Conservation (phyloP, 352 stramenopile species). For the Phytophthora boehmeriae region DNA sequence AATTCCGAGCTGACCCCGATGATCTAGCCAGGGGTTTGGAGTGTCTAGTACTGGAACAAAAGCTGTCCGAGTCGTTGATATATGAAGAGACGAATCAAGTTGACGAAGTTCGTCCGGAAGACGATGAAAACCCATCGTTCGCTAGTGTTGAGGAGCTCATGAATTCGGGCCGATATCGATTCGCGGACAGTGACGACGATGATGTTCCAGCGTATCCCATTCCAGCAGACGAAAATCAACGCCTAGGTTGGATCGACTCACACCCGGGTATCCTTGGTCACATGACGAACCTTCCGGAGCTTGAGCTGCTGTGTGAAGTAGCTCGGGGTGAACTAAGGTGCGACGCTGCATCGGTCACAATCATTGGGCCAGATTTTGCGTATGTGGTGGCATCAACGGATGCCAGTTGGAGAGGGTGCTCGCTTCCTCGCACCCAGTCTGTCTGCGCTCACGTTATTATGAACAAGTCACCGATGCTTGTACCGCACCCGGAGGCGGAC, state of each 20-base stretch:
- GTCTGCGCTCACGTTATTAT: conserved; percentile 70
- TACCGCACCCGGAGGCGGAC: conserved; percentile 61
- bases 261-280: conserved; percentile 39
- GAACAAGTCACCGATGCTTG: conserved; percentile 53
- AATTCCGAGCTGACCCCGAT: conserved; percentile 25
- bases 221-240: conserved; percentile 43
- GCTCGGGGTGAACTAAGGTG: conserved; percentile 55
- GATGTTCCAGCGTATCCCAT: conserved; percentile 38
- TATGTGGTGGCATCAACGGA: conserved; percentile 57
- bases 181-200: conserved; percentile 8
- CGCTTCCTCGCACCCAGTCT: conserved; percentile 47
- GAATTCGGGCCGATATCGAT: conserved; percentile 40
- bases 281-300: conserved; percentile 56
- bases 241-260: conserved; percentile 43
- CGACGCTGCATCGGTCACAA: conserved; percentile 49
- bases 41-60: conserved; percentile 23
- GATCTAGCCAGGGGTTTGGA: conserved; percentile 24
- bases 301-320: conserved; percentile 67
- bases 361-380: conserved; percentile 40
- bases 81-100: conserved; percentile 3
- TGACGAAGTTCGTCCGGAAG: conserved; percentile 2
- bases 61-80: conserved; percentile 11
- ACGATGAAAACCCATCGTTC: conserved; percentile 13
- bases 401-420: conserved; percentile 25
- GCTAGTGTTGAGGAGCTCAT: conserved; percentile 31